Evolutionary conservation across 345 rosid species (phyloP).

Genomic region (Populus deltoides): DNA sequence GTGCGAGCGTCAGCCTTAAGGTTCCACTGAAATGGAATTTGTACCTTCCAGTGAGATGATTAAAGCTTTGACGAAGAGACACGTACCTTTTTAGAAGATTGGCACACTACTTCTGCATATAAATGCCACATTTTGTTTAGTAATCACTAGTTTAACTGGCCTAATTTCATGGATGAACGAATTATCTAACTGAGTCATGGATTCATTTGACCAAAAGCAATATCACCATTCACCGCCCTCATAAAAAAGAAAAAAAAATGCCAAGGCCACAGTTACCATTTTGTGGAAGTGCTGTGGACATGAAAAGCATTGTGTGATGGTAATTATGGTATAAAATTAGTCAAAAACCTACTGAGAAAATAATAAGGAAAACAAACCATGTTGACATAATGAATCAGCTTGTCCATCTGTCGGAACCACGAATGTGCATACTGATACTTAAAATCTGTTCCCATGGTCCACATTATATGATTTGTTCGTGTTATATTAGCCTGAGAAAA

Average conservation of each 20-base stretch:
- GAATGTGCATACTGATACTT: slow-evolving; percentile 87
- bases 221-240: neutral
- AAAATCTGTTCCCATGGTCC: slow-evolving; percentile 99
- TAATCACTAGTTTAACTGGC: neutral
- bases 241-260: no score
- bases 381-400: slow-evolving; percentile 92
- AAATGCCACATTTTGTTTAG: neutral
- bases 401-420: slow-evolving; percentile 95
- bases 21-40: neutral
- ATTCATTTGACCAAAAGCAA: neutral
- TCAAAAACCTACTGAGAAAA: slow-evolving; percentile 3
- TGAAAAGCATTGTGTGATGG: neutral
- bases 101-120: neutral
- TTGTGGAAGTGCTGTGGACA: neutral
- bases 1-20: neutral
- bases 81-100: neutral
- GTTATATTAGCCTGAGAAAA: slow-evolving; percentile 85
- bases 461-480: slow-evolving; percentile 84
- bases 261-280: neutral
- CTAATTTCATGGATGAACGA: neutral
- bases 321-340: neutral
- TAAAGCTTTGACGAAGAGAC: neutral
- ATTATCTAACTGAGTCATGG: neutral
- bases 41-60: neutral
- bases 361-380: slow-evolving; percentile 43